A percentile compares a stretch with the other conserved stretches of the same genome.
Evolutionary conservation across 2,329 filamentous ascomycete genomes (phyloP).

Genomic region (Chrysosphaeria jannelii): DNA sequence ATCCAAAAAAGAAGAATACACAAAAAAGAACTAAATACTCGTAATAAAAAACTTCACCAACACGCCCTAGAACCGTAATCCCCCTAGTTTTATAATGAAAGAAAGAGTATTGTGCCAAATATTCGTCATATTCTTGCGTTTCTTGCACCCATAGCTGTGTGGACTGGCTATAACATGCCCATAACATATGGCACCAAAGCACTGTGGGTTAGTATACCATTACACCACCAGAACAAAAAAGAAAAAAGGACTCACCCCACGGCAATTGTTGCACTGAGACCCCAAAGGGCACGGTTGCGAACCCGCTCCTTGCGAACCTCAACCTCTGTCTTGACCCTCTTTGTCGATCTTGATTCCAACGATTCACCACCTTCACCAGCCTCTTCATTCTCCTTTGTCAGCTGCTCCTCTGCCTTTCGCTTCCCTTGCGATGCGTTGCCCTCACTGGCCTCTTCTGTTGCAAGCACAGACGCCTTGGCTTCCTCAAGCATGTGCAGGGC

Average conservation of each 20-base stretch:
- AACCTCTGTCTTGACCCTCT: slow-evolving; percentile 56
- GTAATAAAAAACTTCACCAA: slow-evolving; percentile 1
- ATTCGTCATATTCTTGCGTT: too few species aligned
- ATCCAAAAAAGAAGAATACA: not conserved
- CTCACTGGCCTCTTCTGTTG: slow-evolving; percentile 11
- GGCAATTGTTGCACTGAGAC: slow-evolving; percentile 61
- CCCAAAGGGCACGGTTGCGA: slow-evolving; percentile 57
- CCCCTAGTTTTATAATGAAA: too few species aligned
- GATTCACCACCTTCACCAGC: slow-evolving; percentile 6
- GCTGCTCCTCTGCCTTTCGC: slow-evolving; percentile 45
- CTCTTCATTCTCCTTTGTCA: slow-evolving; percentile 32
- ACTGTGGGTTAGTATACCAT: slow-evolving; percentile 3
- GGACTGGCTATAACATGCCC: slow-evolving; percentile 5
- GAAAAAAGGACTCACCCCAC: slow-evolving; percentile 41
- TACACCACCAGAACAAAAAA: not conserved
- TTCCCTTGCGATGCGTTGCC: slow-evolving; percentile 19
- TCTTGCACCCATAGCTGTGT: too few species aligned
- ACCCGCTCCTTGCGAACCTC: slow-evolving; percentile 66
- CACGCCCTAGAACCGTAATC: too few species aligned
- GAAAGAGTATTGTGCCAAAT: too few species aligned
- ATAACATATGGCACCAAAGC: slow-evolving; percentile 7
- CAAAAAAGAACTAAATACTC: not conserved
- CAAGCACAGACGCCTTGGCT: slow-evolving; percentile 67
- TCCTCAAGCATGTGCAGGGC: slow-evolving; percentile 59
- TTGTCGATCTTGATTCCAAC: slow-evolving; percentile 10